Conservation (phyloP, 345 rosid species). For the Gossypium bickii region DNA sequence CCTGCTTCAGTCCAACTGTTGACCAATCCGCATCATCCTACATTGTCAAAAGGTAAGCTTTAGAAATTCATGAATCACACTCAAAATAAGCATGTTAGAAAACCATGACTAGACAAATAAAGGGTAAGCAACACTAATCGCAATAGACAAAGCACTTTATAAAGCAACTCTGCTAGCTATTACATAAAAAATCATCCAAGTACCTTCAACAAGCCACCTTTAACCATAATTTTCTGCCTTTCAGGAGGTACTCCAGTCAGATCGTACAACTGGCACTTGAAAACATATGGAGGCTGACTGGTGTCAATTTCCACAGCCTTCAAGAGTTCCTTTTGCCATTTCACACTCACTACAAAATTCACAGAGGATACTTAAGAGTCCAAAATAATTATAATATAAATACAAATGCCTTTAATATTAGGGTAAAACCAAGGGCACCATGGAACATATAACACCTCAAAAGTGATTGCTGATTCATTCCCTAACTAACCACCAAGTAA, state of each 20-base stretch:
- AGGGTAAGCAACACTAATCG: neutral
- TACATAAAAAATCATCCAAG: neutral
- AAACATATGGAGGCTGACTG: slow-evolving; percentile 70
- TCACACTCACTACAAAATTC: slow-evolving; percentile 63
- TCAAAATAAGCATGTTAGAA: slow-evolving; percentile 2
- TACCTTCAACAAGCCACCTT: slow-evolving; percentile 94
- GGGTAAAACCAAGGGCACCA: neutral
- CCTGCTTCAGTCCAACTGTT: slow-evolving; percentile 74
- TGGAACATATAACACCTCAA: neutral
- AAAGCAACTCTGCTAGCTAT: neutral
- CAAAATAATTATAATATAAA: neutral
- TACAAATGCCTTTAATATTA: neutral
- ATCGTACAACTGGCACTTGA: slow-evolving; percentile 89
- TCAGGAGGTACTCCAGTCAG: slow-evolving; percentile 95
- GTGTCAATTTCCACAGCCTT: slow-evolving; percentile 74
- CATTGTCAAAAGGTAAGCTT: slow-evolving; percentile 15
- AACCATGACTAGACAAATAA: slow-evolving; percentile 3
- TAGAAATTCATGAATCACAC: slow-evolving; percentile 4
- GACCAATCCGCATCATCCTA: slow-evolving; percentile 98
- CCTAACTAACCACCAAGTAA: neutral
- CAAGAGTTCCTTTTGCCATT: slow-evolving; percentile 94
- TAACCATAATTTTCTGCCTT: slow-evolving; percentile 96
- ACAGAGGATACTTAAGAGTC: neutral
- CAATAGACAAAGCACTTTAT: neutral
- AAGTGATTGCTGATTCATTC: neutral